Conservation (phyloP, 169 alveolate species). For the Fabrea salina region DNA sequence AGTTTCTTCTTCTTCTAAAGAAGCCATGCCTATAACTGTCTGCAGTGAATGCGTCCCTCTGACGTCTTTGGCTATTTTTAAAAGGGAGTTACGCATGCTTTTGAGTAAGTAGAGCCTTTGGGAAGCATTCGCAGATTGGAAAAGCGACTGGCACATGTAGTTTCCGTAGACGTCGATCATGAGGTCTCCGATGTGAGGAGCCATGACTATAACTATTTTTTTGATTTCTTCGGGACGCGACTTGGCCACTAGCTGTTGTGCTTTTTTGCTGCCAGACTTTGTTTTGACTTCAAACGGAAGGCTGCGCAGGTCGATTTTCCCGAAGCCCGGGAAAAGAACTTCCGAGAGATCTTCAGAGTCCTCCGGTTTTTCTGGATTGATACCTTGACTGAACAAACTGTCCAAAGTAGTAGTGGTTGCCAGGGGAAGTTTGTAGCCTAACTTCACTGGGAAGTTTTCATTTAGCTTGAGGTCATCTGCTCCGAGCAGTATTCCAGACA, state of each 20-base stretch:
- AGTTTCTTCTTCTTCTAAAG: slow-evolving; percentile 55
- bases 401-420: no score
- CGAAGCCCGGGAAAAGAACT: no score
- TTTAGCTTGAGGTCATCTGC: no score
- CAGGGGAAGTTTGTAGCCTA: no score
- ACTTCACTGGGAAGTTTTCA: no score
- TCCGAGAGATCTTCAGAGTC: no score
- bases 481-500: no score
- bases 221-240: slow-evolving; percentile 19
- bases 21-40: slow-evolving; percentile 48
- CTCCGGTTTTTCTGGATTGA: no score
- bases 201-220: background rate
- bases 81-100: slow-evolving; percentile 44
- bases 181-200: slow-evolving; percentile 38
- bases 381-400: no score
- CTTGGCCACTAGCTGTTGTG: background rate
- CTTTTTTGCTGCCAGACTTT: slow-evolving; percentile 14
- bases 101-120: slow-evolving; percentile 59
- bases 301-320: no score
- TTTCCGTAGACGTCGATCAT: slow-evolving; percentile 82
- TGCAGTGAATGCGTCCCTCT: slow-evolving; percentile 83
- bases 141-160: slow-evolving; percentile 70
- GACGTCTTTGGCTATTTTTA: slow-evolving; percentile 60
- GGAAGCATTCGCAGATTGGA: slow-evolving; percentile 39
- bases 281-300: background rate